Conservation (phyloP, 805 yeast genomes). For the Wickerhamiella azymoides region DNA sequence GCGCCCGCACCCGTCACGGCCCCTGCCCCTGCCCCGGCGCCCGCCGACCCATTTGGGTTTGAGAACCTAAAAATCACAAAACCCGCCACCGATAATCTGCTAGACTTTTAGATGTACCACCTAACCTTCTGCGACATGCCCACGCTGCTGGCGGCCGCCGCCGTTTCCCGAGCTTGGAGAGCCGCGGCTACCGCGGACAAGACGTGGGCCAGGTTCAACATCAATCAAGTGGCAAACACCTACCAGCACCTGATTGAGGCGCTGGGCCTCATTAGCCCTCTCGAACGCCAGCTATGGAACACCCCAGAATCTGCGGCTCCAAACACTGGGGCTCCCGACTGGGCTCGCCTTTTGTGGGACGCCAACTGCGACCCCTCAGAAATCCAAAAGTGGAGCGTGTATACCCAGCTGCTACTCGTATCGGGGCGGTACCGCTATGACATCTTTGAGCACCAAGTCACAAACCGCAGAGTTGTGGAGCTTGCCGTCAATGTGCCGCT, state of each 20-base stretch:
- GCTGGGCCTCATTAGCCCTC: too few species aligned
- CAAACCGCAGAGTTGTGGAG: not conserved
- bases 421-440: not conserved
- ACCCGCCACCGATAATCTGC: slow-evolving; percentile 4
- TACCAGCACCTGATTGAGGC: too few species aligned
- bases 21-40: slow-evolving; percentile 8
- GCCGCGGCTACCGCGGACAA: too few species aligned
- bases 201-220: too few species aligned
- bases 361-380: not conserved
- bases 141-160: too few species aligned
- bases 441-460: not conserved
- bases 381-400: not conserved
- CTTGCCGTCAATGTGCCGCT: not conserved
- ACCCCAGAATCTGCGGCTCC: not conserved
- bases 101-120: not conserved
- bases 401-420: not conserved
- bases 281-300: not conserved
- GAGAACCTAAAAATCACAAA: slow-evolving; percentile 5
- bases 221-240: too few species aligned
- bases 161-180: too few species aligned
- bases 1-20: slow-evolving; percentile 9
- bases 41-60: slow-evolving; percentile 11
- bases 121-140: too few species aligned
- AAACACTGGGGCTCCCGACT: not conserved
- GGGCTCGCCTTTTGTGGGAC: not conserved